Evolutionary conservation across 352 stramenopile genomes (phyloP), one percentile per base, ranked within the genome.

Genomic region (Globisporangium polare): DNA sequence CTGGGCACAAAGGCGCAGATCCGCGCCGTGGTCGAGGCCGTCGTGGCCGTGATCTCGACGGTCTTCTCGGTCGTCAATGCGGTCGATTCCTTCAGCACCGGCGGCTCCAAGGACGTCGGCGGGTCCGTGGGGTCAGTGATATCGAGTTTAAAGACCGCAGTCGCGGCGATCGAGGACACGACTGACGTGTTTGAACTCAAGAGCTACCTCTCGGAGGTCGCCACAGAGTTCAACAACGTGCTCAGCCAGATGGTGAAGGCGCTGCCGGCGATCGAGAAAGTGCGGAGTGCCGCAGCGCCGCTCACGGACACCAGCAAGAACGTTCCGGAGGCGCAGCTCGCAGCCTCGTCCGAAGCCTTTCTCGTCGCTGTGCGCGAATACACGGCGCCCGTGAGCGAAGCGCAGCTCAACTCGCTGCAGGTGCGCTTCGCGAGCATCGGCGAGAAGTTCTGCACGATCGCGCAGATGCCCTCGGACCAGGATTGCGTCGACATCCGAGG

Each of bases 381-480:
- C 24, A 27, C 29, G 7, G 22, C 46, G 5, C 46, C 46, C 22
- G 46, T 52, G 13, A 52, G 22, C 15, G 46, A 52, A 12, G 29
- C 46, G 46, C 46, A 52, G 24, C 46, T 52, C 46, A 52, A 52
- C 46, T 52, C 46, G 46, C 22, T 52, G 46, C 46, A 52, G 24
- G 46, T 52, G 46, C 46, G 46, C 46, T 52, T 52, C 46, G 22
- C 46, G 22, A 52, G 24, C 24, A 52, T 52, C 13, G 46, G 46
- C 5, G 46, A 52, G 13, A 52, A 35, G 3, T 52, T 52, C 13
- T 52, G 46, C 46, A 10, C 29, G 24, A 52, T 52, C 46, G 46
- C 46, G 13, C 46, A 52, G 45, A 52, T 52, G 46, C 46, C 46
- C 46, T 10, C 46, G 13, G 46, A 52, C 13, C 46, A 52, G 22